Base-by-base conservation (phyloP, 176 grass and related monocot genomes). In the Juncus effusus region DNA sequence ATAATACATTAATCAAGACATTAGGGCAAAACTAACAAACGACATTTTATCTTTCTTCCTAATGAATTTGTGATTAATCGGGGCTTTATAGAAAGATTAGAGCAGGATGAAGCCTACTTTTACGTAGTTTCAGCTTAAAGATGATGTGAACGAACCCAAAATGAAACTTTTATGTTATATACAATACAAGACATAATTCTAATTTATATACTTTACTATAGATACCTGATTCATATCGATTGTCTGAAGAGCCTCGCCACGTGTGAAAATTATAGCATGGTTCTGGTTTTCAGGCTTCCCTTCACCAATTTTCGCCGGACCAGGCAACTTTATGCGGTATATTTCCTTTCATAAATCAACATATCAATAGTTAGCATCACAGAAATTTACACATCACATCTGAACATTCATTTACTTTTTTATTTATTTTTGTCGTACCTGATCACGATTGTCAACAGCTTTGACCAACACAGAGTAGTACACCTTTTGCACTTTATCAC, bases 141-240 rank as follows among this genome's bases (percentile, higher is more conserved):
- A n/a, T n/a, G n/a, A n/a, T n/a, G n/a, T n/a, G n/a, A n/a, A n/a
- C n/a, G n/a, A n/a, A n/a, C n/a, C n/a, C n/a, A n/a, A n/a, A n/a
- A n/a, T n/a, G n/a, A n/a, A n/a, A n/a, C n/a, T n/a, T n/a, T n/a
- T n/a, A n/a, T n/a, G n/a, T n/a, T n/a, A n/a, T n/a, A n/a, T n/a
- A n/a, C n/a, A n/a, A n/a, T n/a, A n/a, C n/a, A n/a, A n/a, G n/a
- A n/a, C n/a, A n/a, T n/a, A n/a, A 28, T 28, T 28, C 19, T 28
- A 28, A 28, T 28, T 28, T 28, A 28, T 28, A 1, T 28, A 28
- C 19, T 28, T 28, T 28, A n/a, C n/a, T n/a, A 65, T 44, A 28
- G 63, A 77, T 71, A 96, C 93, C 77, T 96, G 88, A 69, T 96
- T 96, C 93, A 96, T 96, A 82, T 96, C 93, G 53, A 96, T 96